Conservation (phyloP, 2,329 filamentous ascomycete genomes). For the Emergomyces pasteurianus region DNA sequence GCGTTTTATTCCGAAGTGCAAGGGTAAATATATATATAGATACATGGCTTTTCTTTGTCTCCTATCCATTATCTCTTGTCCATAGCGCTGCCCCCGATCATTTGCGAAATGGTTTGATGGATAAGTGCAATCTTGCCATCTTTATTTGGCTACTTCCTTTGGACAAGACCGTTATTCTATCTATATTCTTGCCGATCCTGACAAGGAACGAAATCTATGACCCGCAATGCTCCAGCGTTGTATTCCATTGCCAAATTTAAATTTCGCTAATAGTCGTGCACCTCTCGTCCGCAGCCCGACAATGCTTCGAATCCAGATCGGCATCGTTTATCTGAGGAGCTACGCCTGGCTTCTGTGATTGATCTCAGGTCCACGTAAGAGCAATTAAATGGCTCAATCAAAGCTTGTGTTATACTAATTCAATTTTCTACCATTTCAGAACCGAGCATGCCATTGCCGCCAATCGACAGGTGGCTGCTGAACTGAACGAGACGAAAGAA, state of each 20-base stretch:
- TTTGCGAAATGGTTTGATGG: not conserved
- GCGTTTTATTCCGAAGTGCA: constrained; percentile 56
- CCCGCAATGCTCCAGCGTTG: not conserved
- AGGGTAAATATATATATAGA: constrained; percentile 39
- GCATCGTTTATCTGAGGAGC: constrained; percentile 44
- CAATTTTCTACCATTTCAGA: constrained; percentile 26
- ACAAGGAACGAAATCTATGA: not conserved
- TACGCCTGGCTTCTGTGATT: constrained; percentile 59
- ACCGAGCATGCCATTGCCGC: constrained; percentile 62
- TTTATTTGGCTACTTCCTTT: not conserved
- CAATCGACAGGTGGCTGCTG: constrained; percentile 44
- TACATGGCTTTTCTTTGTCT: not conserved
- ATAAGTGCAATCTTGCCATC: not conserved
- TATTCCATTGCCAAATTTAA: not conserved
- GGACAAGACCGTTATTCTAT: not conserved
- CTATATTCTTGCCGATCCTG: not conserved
- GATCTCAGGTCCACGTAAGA: constrained; percentile 65
- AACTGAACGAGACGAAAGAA: constrained; percentile 4
- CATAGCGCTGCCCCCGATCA: not conserved
- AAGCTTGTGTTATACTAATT: not conserved
- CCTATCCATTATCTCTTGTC: not conserved
- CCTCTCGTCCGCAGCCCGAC: constrained; percentile 37
- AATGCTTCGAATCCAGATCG: constrained; percentile 58
- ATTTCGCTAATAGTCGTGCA: not conserved
- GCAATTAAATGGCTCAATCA: not conserved